These are phyloP conservation scores for Oryza brachyantha DNA, from an alignment of 176 grass and related monocot genomes.

Conservation along the genomic window DNA sequence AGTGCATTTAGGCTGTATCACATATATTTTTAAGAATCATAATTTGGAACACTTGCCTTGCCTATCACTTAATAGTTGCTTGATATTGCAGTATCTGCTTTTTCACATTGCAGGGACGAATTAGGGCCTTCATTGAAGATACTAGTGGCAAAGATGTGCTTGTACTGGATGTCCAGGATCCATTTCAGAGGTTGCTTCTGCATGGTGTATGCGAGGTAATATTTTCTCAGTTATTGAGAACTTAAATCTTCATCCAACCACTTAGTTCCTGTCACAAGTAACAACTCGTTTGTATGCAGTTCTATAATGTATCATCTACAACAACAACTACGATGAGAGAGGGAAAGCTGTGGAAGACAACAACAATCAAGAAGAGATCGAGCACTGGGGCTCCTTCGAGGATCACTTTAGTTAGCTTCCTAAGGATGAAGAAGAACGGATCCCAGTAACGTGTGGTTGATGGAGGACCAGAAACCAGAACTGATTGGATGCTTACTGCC, in stretches of 20 bases:
- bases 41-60: too few relatives aligned
- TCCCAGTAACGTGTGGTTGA: conserved; percentile 27
- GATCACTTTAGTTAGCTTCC: conserved; percentile 70
- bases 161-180: conserved; percentile 73
- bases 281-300: conserved; percentile 42
- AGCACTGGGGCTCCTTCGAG: conserved; percentile 46
- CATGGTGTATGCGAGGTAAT: conserved; percentile 92
- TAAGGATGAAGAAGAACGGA: conserved; percentile 66
- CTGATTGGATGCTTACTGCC: not conserved
- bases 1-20: not conserved
- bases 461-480: not conserved
- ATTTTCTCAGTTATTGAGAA: not conserved
- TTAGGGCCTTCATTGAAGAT: conserved; percentile 54
- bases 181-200: conserved; percentile 80
- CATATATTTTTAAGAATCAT: not conserved
- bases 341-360: conserved; percentile 57
- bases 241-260: not conserved
- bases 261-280: not conserved
- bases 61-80: not conserved
- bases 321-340: conserved; percentile 47
- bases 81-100: not conserved
- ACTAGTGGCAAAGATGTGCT: conserved; percentile 45
- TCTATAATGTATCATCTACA: conserved; percentile 70
- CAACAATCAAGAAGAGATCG: conserved; percentile 66
- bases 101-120: conserved; percentile 44